These are phyloP conservation scores for Candida argentea DNA, from an alignment of 805 yeast genomes.

Conservation along the genomic window DNA sequence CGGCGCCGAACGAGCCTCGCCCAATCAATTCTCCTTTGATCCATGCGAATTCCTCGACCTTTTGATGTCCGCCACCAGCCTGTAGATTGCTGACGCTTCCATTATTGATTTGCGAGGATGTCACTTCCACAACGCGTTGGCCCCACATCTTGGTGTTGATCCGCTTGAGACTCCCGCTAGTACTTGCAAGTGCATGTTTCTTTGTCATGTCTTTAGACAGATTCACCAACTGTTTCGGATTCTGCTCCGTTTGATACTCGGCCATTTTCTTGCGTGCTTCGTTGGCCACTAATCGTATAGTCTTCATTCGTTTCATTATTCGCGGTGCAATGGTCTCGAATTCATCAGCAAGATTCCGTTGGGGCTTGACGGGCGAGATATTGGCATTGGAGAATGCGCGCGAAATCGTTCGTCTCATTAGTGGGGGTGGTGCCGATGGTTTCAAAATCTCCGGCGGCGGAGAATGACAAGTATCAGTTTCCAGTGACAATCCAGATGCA, in stretches of 20 bases:
- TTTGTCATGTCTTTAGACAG: conserved; percentile 1
- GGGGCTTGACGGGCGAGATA: conserved; percentile 22
- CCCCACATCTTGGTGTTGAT: conserved; percentile 97
- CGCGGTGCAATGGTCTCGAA: conserved; percentile 28
- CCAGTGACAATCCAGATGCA: too few species aligned
- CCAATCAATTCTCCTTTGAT: conserved; percentile 96
- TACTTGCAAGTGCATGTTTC: conserved; percentile 2
- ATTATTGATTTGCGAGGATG: conserved; percentile 53
- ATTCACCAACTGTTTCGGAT: background rate
- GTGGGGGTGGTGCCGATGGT: conserved; percentile 15
- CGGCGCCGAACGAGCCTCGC: conserved; percentile 93
- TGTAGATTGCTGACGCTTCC: conserved; percentile 59
- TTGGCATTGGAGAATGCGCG: conserved; percentile 35
- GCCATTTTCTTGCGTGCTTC: conserved; percentile 53
- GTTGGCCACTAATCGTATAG: conserved; percentile 85
- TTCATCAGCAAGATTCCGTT: conserved; percentile 11
- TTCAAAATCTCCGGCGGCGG: conserved; percentile 18
- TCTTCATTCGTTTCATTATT: conserved; percentile 59
- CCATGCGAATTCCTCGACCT: conserved; percentile 88
- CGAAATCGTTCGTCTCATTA: too few species aligned
- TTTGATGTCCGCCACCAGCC: conserved; percentile 41
- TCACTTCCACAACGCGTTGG: conserved; percentile 81
- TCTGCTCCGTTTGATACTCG: conserved; percentile 13
- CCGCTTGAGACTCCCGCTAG: conserved; percentile 46
- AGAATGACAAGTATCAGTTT: conserved; percentile 55